Percentiles rank a stretch among this genome's conserved stretches.
These are phyloP conservation scores for Sophora flavescens DNA, from an alignment of 306 rosid species.

Conservation along the genomic window DNA sequence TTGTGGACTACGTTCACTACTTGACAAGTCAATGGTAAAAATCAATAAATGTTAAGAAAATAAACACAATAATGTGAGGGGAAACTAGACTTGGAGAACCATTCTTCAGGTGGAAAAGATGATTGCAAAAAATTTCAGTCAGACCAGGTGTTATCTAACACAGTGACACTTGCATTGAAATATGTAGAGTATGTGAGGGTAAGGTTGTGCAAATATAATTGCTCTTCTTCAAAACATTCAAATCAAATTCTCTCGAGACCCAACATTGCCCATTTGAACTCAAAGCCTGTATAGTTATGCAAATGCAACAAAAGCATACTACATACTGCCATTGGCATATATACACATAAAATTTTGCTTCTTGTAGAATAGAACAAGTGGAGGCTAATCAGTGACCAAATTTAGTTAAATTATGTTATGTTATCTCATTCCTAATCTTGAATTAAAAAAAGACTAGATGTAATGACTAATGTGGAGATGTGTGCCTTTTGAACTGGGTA, in stretches of 20 bases:
- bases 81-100: background rate
- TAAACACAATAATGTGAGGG: background rate
- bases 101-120: background rate
- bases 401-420: constrained; percentile 21
- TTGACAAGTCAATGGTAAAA: constrained; percentile 16
- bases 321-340: constrained; percentile 38
- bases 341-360: constrained; percentile 37
- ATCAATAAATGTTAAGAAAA: background rate
- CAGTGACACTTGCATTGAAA: background rate
- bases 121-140: background rate
- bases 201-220: constrained; percentile 7
- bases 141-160: constrained; percentile 3
- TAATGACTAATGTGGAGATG: background rate
- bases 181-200: background rate
- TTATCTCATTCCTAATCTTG: constrained; percentile 43
- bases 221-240: constrained; percentile 8
- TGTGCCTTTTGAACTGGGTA: background rate
- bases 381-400: constrained; percentile 35
- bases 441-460: constrained; percentile 23
- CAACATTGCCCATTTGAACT: constrained; percentile 24
- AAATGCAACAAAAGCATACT: constrained; percentile 20
- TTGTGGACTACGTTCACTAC: constrained; percentile 9
- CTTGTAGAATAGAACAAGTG: constrained; percentile 7
- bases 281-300: constrained; percentile 14
- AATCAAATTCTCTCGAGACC: constrained; percentile 17